phyloP scores from a whole-genome alignment of 768 basidiomycete species.

The Pluteus cervinus region DNA sequence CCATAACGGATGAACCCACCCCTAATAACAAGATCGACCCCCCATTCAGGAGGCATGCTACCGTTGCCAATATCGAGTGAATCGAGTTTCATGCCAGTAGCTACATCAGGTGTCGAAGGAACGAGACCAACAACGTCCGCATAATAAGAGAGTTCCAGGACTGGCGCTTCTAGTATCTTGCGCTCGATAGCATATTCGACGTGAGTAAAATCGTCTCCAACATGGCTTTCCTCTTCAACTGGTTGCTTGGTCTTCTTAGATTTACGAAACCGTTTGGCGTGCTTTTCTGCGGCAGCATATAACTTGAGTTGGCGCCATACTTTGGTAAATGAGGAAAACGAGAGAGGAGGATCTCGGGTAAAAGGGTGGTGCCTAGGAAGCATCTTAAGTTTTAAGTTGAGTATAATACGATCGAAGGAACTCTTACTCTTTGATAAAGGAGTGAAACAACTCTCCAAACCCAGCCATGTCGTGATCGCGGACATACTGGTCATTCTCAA shows the following conservation, averaged over 20 bases:
- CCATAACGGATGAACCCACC: slow-evolving; percentile 80
- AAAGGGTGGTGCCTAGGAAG: too few relatives aligned
- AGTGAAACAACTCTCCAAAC: slow-evolving; percentile 58
- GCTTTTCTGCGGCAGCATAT: slow-evolving; percentile 31
- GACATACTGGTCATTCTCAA: slow-evolving; percentile 75
- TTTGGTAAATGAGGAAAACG: slow-evolving; percentile 36
- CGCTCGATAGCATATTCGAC: slow-evolving; percentile 87
- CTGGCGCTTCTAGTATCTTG: slow-evolving; percentile 71
- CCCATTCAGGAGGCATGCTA: slow-evolving; percentile 89
- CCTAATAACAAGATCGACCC: slow-evolving; percentile 76
- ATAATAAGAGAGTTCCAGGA: slow-evolving; percentile 82
- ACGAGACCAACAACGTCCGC: slow-evolving; percentile 79
- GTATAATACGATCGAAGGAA: slow-evolving; percentile 4
- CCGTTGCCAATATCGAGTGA: slow-evolving; percentile 79
- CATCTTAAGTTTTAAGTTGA: too few relatives aligned
- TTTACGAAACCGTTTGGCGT: slow-evolving; percentile 11
- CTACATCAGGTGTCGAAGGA: slow-evolving; percentile 30
- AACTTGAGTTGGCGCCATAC: slow-evolving; percentile 52
- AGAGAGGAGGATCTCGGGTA: slow-evolving; percentile 27
- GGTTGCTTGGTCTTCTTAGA: slow-evolving; percentile 25
- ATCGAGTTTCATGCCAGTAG: slow-evolving; percentile 22
- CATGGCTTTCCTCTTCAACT: slow-evolving; percentile 46
- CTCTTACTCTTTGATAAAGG: slow-evolving; percentile 47
- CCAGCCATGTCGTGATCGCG: slow-evolving; percentile 57
- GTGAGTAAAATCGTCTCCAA: slow-evolving; percentile 48